These are phyloP conservation scores for Metschnikowia lunata DNA, from an alignment of 805 yeast genomes.

Conservation along the genomic window DNA sequence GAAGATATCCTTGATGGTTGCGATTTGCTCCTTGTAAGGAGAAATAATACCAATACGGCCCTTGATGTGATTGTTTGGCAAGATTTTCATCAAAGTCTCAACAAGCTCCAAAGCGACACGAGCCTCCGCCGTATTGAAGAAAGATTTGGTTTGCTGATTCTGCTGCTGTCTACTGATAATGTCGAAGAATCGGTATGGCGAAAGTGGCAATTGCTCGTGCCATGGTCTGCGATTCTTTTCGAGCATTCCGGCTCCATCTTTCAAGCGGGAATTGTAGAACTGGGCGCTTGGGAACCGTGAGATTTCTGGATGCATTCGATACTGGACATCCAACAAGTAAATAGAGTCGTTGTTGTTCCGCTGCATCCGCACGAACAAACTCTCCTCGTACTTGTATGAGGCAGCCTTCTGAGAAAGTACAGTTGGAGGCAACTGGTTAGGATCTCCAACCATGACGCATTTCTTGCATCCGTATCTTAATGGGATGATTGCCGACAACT, in stretches of 20 bases:
- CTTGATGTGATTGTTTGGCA: conserved; percentile 50
- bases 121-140: conserved; percentile 69
- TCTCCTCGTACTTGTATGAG: conserved; percentile 75
- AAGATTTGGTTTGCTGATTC: conserved; percentile 62
- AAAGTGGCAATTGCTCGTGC: conserved; percentile 57
- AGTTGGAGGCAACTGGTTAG: conserved; percentile 96
- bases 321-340: conserved; percentile 80
- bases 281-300: conserved; percentile 81
- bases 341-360: conserved; percentile 55
- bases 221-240: conserved; percentile 60
- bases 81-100: conserved; percentile 45
- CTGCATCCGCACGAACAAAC: conserved; percentile 92
- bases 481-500: conserved; percentile 86
- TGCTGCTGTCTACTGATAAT: conserved; percentile 58
- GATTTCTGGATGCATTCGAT: conserved; percentile 96
- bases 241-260: conserved; percentile 77
- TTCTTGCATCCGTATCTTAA: conserved; percentile 83
- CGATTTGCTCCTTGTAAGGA: conserved; percentile 88
- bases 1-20: conserved; percentile 54
- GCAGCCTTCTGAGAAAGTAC: conserved; percentile 89
- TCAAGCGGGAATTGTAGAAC: conserved; percentile 68
- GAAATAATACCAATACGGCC: conserved; percentile 88
- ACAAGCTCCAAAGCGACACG: conserved; percentile 63
- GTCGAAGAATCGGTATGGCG: conserved; percentile 80
- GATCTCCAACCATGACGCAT: conserved; percentile 98